A percentile compares a stretch with the other conserved stretches of the same genome.
Evolutionary conservation across 1,284 basidiomycete genomes (phyloP).

Genomic region (Rhodotorula sp.): DNA sequence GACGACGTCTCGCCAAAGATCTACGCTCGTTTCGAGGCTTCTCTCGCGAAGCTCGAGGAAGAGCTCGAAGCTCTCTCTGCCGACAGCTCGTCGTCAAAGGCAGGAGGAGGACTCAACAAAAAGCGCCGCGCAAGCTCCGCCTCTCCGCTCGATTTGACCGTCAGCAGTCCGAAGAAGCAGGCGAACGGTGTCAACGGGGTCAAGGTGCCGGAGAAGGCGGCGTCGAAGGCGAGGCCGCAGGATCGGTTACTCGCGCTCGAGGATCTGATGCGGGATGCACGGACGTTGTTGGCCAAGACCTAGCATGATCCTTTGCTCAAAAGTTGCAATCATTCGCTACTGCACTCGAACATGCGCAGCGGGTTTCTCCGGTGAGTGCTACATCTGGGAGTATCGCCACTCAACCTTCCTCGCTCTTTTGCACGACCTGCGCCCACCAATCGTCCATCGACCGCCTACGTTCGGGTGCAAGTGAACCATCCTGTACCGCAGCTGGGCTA

Average conservation of each 20-base stretch:
- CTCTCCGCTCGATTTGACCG: not conserved
- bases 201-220: not conserved
- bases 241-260: conserved; percentile 26
- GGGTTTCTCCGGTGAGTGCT: too few relatives aligned
- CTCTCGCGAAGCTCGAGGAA: conserved; percentile 3
- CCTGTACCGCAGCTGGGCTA: too few relatives aligned
- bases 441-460: conserved; percentile 18
- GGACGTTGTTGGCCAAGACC: conserved; percentile 8
- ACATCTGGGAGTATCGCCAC: not conserved
- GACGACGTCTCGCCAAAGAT: not conserved
- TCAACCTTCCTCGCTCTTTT: conserved; percentile 4
- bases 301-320: too few relatives aligned
- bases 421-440: conserved; percentile 26
- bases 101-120: conserved; percentile 5
- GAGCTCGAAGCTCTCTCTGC: not conserved
- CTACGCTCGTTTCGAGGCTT: not conserved
- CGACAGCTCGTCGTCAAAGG: not conserved
- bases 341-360: too few relatives aligned
- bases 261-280: conserved; percentile 23
- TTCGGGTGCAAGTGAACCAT: not conserved
- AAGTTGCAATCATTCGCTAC: too few relatives aligned
- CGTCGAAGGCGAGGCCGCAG: not conserved
- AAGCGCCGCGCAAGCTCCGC: conserved; percentile 29
- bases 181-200: not conserved
- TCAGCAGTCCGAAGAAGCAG: conserved; percentile 22